Evolutionary conservation across 768 basidiomycete genomes (phyloP), one percentile per base, ranked within the genome.

Genomic region (Trametes maxima): DNA sequence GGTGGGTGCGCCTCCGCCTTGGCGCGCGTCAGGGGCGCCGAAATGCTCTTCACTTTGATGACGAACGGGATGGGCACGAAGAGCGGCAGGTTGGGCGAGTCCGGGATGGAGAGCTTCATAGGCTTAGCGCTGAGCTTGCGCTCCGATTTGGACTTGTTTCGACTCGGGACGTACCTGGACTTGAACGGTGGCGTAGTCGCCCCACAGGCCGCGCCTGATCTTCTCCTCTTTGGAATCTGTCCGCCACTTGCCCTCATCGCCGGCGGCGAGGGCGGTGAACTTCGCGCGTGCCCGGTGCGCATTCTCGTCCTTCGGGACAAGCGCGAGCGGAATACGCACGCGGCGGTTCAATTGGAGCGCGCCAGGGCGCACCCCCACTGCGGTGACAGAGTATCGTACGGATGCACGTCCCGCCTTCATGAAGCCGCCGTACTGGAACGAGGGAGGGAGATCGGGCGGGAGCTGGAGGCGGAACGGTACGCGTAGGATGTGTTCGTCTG

Each of bases 31-130:
- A 56, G n/a, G 5, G 63, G 58, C 28, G 67, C 62, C 21, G 63
- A 52, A 21, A 55, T 48, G 13, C 64, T 68, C 28, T 53, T 42
- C 21, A 70, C 24, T 10, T 58, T 53, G 17, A 68, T 47, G 7
- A 52, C 47, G 51, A 67, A 65, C 10, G 69, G 69, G 24, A 70
- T 66, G 14, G 62, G 54, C 21, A 63, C 65, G 48, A 53, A 59
- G 4, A 68, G 49, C 0, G 69, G 69, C 6, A 59, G 55, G 3
- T 42, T 48, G 1, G 52, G 14, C 14, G 64, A 19, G 1, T 59
- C 46, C 1, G 66, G 64, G 11, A 59, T 36, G 46, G 25, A 25
- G 39, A 57, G 25, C 66, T 67, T 50, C 4, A 35, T 33, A 24
- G 11, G 11, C 7, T 12, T 37, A 11, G n/a, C 16, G 12, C 2